A percentile compares a stretch with the other conserved stretches of the same genome.
phyloP scores from a whole-genome alignment of 768 basidiomycete species.

The Boletales sp. region DNA sequence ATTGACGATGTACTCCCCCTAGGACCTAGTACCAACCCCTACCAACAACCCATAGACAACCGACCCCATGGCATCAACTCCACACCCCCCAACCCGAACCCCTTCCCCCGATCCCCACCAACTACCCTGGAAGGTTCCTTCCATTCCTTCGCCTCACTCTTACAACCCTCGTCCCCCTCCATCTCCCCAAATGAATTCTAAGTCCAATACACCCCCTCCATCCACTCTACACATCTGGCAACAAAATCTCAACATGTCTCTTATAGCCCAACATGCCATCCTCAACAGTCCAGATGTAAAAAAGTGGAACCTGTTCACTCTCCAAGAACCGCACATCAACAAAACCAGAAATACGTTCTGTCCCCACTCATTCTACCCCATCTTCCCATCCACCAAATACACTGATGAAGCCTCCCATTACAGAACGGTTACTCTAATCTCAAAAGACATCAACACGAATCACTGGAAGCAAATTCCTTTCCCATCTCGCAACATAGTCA shows the following conservation, averaged over 20 bases:
- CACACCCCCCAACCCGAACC: too few relatives aligned
- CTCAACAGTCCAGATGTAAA: not conserved
- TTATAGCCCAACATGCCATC: not conserved
- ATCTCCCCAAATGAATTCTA: not conserved
- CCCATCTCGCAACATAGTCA: not conserved
- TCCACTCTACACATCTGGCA: conserved; percentile 3
- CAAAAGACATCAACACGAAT: too few relatives aligned
- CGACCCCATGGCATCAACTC: too few relatives aligned
- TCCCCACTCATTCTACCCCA: conserved; percentile 5
- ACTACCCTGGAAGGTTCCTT: too few relatives aligned
- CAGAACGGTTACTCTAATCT: too few relatives aligned
- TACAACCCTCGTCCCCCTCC: too few relatives aligned
- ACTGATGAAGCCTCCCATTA: not conserved
- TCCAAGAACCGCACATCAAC: conserved; percentile 41
- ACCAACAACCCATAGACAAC: too few relatives aligned
- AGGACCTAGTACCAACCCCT: too few relatives aligned
- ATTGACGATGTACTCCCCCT: too few relatives aligned
- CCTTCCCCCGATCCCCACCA: too few relatives aligned
- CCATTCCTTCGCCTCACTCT: too few relatives aligned
- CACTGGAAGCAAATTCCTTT: too few relatives aligned
- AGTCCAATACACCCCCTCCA: not conserved
- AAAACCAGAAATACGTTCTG: conserved; percentile 10
- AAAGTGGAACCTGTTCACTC: conserved; percentile 29
- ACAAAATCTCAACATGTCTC: conserved; percentile 5
- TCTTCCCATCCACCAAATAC: conserved; percentile 19